Conservation (phyloP, 768 basidiomycete genomes). For the Candolleomyces eurysporus region DNA sequence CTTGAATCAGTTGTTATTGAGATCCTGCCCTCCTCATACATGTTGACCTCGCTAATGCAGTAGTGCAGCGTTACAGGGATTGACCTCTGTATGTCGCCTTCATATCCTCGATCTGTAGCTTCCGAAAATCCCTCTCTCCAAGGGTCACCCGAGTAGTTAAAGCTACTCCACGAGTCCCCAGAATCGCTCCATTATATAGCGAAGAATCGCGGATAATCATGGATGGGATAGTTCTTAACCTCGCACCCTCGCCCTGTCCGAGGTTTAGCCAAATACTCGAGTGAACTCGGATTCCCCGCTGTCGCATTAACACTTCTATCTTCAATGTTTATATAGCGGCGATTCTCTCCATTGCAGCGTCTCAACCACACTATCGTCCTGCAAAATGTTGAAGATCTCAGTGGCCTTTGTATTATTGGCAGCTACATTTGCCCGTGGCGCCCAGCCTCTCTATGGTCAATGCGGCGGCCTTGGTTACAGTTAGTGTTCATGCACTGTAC, state of each 20-base stretch:
- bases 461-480: constrained; percentile 54
- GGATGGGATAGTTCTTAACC: neutral
- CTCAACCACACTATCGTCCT: neutral
- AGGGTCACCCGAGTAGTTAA: too few species aligned
- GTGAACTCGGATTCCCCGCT: neutral
- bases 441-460: constrained; percentile 42
- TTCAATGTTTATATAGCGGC: neutral
- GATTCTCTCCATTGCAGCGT: neutral
- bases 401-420: neutral
- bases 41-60: too few species aligned
- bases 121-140: too few species aligned
- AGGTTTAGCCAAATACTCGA: neutral
- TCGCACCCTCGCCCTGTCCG: neutral
- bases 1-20: too few species aligned
- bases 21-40: too few species aligned
- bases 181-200: too few species aligned
- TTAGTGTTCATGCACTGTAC: constrained; percentile 22
- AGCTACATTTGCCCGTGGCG: neutral
- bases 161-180: too few species aligned
- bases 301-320: neutral
- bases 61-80: too few species aligned
- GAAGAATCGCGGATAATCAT: neutral
- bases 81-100: too few species aligned
- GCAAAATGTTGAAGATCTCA: neutral
- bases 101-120: too few species aligned